These are phyloP conservation scores for Venturia asperata DNA, from an alignment of 2,329 filamentous ascomycete species.

Conservation along the genomic window DNA sequence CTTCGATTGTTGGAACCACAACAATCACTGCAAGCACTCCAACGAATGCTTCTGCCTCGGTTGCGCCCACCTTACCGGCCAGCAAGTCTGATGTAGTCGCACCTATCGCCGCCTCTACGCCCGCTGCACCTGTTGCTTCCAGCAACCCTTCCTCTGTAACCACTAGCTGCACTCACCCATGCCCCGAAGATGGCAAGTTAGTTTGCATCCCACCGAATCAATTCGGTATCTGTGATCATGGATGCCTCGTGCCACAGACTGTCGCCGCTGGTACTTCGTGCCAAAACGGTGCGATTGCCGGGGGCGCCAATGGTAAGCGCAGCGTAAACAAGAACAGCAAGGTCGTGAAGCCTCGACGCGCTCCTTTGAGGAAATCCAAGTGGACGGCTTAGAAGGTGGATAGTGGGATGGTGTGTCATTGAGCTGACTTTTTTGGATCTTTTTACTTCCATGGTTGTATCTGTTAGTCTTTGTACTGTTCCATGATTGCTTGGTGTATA, in stretches of 20 bases:
- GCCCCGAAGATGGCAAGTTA: constrained; percentile 18
- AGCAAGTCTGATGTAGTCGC: not conserved
- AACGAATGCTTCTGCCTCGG: not conserved
- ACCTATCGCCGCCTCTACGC: not conserved
- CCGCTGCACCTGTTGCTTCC: constrained; percentile 3
- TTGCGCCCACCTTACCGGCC: not conserved
- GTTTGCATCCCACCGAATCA: constrained; percentile 22
- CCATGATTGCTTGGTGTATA: not conserved
- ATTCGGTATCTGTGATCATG: constrained; percentile 23
- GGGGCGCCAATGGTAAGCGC: constrained; percentile 4
- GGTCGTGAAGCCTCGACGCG: constrained; percentile 5
- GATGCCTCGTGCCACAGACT: constrained; percentile 21
- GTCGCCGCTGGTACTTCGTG: constrained; percentile 41
- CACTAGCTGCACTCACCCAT: not conserved
- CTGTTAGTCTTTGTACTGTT: not conserved
- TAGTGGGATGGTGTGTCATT: not conserved
- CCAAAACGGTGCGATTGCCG: constrained; percentile 34
- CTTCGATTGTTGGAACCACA: not conserved
- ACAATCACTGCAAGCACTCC: not conserved
- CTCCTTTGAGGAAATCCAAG: not conserved
- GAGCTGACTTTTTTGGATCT: not conserved
- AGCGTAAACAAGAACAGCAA: not conserved
- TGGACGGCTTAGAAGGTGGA: constrained; percentile 11
- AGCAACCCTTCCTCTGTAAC: not conserved
- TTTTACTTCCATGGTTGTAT: not conserved